phyloP scores from a whole-genome alignment of 495 filamentous ascomycete genomes.

The Aspergillus hancockii region DNA sequence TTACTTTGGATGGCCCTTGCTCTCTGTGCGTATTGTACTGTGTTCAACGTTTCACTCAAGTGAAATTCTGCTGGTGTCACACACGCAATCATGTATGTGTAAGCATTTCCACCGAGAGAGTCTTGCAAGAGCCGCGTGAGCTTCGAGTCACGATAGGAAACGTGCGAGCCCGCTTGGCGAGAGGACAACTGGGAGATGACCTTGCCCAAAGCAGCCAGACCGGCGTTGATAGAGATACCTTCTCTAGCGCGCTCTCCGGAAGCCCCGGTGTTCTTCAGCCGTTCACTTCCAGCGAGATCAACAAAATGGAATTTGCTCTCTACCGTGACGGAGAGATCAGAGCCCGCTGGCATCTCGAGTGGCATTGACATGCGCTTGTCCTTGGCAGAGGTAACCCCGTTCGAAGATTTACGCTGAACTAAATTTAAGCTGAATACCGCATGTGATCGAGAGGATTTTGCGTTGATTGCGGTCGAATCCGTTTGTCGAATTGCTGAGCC shows the following conservation, averaged over 20 bases:
- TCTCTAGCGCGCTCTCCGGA: constrained; percentile 94
- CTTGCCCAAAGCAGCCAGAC: constrained; percentile 92
- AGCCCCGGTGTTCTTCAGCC: constrained; percentile 94
- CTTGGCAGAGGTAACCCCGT: constrained; percentile 47
- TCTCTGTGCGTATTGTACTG: constrained; percentile 92
- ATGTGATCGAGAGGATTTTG: constrained; percentile 97
- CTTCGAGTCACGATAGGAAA: constrained; percentile 97
- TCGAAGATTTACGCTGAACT: constrained; percentile 75
- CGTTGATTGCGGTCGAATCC: constrained; percentile 98
- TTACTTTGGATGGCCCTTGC: constrained; percentile 97
- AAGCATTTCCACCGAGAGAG: constrained; percentile 95
- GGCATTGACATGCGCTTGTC: constrained; percentile 93
- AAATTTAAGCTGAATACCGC: constrained; percentile 96
- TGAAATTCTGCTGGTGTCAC: constrained; percentile 97
- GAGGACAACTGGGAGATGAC: constrained; percentile 98
- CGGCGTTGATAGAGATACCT: constrained; percentile 98
- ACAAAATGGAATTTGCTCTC: constrained; percentile 99
- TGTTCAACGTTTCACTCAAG: constrained; percentile 96
- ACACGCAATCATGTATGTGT: constrained; percentile 99
- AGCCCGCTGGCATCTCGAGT: constrained; percentile 71
- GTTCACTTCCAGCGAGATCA: constrained; percentile 95
- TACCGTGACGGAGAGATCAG: constrained; percentile 75
- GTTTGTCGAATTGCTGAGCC: constrained; percentile 95
- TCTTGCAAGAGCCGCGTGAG: constrained; percentile 95
- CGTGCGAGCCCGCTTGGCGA: constrained; percentile 81